Conservation (phyloP, 2,329 filamentous ascomycete species). For the Arthrobotrys sinensis region DNA sequence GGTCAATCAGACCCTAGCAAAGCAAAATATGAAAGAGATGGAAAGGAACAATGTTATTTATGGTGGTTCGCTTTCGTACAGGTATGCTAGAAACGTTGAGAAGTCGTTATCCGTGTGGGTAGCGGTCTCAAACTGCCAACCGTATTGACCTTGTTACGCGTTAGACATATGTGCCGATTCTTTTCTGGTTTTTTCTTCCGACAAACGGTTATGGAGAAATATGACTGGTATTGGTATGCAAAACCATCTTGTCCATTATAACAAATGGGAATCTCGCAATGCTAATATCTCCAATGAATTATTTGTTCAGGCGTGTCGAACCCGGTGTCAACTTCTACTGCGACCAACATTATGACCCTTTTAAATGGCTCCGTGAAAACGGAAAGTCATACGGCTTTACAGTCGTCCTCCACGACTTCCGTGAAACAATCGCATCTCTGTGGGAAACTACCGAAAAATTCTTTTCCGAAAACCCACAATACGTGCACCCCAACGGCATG, state of each 20-base stretch:
- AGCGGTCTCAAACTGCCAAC: constrained; percentile 24
- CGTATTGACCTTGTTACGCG: background rate
- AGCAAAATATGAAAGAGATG: constrained; percentile 61
- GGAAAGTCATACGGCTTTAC: constrained; percentile 43
- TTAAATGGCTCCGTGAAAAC: constrained; percentile 41
- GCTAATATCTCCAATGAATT: background rate
- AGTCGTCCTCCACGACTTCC: constrained; percentile 27
- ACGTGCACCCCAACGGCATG: constrained; percentile 26
- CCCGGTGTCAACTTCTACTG: constrained; percentile 35
- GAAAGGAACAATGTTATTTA: constrained; percentile 61
- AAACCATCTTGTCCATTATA: background rate
- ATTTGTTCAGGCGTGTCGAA: constrained; percentile 30
- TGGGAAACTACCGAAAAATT: constrained; percentile 27
- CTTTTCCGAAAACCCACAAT: constrained; percentile 34
- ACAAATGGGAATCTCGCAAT: background rate
- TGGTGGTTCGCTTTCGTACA: constrained; percentile 59
- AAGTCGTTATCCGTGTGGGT: constrained; percentile 27
- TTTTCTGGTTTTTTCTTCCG: constrained; percentile 63
- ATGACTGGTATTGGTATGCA: constrained; percentile 54
- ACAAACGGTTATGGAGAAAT: constrained; percentile 61
- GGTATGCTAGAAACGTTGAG: constrained; percentile 45
- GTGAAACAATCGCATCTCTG: constrained; percentile 20
- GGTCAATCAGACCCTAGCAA: constrained; percentile 60
- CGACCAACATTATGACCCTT: constrained; percentile 44
- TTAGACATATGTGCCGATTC: constrained; percentile 60